Conservation (phyloP, 371 early-diverging fungal species). For the Mitosporidium daphniae region DNA sequence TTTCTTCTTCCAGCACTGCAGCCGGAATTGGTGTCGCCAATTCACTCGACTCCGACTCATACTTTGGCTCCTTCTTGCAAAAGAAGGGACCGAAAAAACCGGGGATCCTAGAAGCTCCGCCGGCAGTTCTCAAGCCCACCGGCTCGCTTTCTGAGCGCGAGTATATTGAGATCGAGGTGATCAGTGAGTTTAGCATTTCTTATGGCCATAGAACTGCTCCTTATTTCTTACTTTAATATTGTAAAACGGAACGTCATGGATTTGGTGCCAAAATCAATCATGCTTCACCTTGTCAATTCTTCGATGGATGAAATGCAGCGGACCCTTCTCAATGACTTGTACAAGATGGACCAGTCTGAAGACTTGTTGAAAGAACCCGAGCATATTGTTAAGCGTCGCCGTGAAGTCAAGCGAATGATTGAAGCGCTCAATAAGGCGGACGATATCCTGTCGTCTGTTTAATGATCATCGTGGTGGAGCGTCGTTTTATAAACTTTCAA, state of each 20-base stretch:
- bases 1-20: too few relatives aligned
- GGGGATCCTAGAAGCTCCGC: conserved; percentile 31
- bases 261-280: conserved; percentile 91
- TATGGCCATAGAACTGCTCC: conserved; percentile 21
- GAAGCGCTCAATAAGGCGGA: conserved; percentile 70
- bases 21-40: too few relatives aligned
- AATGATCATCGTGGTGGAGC: too few relatives aligned
- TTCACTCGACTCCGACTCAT: too few relatives aligned
- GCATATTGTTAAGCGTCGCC: conserved; percentile 40
- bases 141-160: conserved; percentile 77
- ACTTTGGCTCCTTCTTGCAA: conserved; percentile 77
- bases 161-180: conserved; percentile 76
- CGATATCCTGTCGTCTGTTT: conserved; percentile 26
- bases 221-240: conserved; percentile 74
- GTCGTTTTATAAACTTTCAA: too few relatives aligned
- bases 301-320: conserved; percentile 70
- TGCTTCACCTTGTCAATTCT: conserved; percentile 62
- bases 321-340: conserved; percentile 65
- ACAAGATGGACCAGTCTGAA: conserved; percentile 51
- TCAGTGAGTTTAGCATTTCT: conserved; percentile 14
- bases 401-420: conserved; percentile 85
- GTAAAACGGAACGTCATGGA: conserved; percentile 85
- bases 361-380: conserved; percentile 76
- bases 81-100: conserved; percentile 28
- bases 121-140: conserved; percentile 56